Evolutionary conservation across 495 filamentous ascomycete genomes (phyloP).

Genomic region (Penicillium angulare): DNA sequence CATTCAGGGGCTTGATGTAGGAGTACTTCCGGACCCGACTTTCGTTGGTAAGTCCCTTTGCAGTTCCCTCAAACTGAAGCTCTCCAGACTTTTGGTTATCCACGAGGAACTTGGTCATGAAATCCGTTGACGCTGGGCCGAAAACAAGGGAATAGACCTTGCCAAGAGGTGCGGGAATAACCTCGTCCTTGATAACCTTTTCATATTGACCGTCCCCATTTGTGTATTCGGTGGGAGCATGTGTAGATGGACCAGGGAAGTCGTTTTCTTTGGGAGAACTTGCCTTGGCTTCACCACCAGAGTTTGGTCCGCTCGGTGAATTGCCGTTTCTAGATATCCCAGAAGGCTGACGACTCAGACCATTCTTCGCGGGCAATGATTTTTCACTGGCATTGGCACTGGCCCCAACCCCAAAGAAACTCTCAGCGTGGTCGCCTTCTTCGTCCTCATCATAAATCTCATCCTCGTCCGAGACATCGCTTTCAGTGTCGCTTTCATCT

Average conservation of each 20-base stretch:
- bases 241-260: conserved; percentile 83
- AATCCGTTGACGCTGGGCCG: conserved; percentile 71
- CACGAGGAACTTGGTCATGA: conserved; percentile 80
- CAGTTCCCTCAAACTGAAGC: conserved; percentile 76
- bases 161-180: conserved; percentile 83
- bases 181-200: conserved; percentile 78
- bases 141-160: conserved; percentile 89
- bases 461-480: conserved; percentile 59
- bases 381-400: conserved; percentile 61
- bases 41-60: conserved; percentile 70
- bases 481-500: conserved; percentile 50
- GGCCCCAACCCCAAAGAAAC: conserved; percentile 57
- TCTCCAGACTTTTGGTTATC: conserved; percentile 88
- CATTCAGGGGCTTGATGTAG: conserved; percentile 89
- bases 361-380: conserved; percentile 48
- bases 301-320: conserved; percentile 17
- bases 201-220: conserved; percentile 79
- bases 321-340: conserved; percentile 48
- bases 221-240: conserved; percentile 79
- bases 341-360: conserved; percentile 65
- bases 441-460: conserved; percentile 80
- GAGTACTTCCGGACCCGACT: conserved; percentile 71
- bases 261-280: conserved; percentile 58
- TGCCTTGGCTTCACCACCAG: conserved; percentile 55
- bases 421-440: conserved; percentile 54